phyloP scores from a whole-genome alignment of 352 stramenopile genomes.

The Pythium vanterpoolii region DNA sequence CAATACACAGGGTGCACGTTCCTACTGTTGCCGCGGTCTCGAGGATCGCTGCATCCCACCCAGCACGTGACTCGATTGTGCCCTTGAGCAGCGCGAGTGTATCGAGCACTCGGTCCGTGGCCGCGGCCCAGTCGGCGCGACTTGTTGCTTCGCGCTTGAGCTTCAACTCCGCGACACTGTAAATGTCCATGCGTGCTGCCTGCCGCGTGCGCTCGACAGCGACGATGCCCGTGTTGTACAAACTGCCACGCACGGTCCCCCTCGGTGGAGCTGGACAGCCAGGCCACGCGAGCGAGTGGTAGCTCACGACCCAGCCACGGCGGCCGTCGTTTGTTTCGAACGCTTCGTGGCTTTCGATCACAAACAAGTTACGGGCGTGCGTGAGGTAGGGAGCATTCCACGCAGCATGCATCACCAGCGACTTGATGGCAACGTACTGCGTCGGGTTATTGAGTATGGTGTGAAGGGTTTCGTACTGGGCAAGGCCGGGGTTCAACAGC shows the following conservation, averaged over 20 bases:
- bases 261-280: slow-evolving; percentile 6
- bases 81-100: slow-evolving; percentile 10
- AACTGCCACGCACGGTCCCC: slow-evolving; percentile 18
- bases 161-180: slow-evolving; percentile 18
- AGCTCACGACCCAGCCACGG: slow-evolving; percentile 21
- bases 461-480: slow-evolving; percentile 11
- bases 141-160: slow-evolving; percentile 14
- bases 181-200: slow-evolving; percentile 13
- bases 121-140: neutral
- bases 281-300: slow-evolving; percentile 22
- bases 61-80: slow-evolving; percentile 19
- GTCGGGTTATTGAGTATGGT: slow-evolving; percentile 10
- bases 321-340: slow-evolving; percentile 16
- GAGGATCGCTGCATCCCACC: slow-evolving; percentile 3
- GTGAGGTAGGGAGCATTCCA: slow-evolving; percentile 11
- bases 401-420: slow-evolving; percentile 14
- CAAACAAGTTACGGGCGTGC: slow-evolving; percentile 7
- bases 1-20: slow-evolving; percentile 12
- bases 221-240: slow-evolving; percentile 24
- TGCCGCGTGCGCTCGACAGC: slow-evolving; percentile 9
- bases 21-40: slow-evolving; percentile 1
- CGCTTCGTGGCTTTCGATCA: slow-evolving; percentile 18
- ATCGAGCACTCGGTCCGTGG: slow-evolving; percentile 7
- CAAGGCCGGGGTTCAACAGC: slow-evolving; percentile 18
- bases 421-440: slow-evolving; percentile 17